Conservation (phyloP, 2,329 filamentous ascomycete genomes). For the Venturia asperata region DNA sequence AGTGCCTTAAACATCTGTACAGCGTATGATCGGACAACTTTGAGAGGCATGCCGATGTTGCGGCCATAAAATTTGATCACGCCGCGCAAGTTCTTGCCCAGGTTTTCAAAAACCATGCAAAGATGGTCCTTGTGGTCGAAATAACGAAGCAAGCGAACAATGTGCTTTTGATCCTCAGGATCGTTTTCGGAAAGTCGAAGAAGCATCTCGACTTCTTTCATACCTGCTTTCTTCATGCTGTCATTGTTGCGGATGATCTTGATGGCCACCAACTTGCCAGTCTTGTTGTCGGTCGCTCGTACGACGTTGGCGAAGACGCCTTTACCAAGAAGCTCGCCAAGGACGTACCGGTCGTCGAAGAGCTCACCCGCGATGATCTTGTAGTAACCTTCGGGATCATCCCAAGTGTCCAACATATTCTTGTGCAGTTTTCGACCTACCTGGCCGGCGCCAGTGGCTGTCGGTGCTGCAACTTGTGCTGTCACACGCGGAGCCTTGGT, state of each 20-base stretch:
- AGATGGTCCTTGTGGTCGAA: constrained; percentile 95
- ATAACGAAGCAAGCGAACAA: constrained; percentile 76
- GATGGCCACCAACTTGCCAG: constrained; percentile 71
- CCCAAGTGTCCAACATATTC: constrained; percentile 83
- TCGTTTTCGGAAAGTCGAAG: constrained; percentile 81
- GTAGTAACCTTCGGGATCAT: constrained; percentile 94
- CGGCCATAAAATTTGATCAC: constrained; percentile 93
- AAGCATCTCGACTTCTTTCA: constrained; percentile 90
- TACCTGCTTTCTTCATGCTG: constrained; percentile 79
- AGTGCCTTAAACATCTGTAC: constrained; percentile 91
- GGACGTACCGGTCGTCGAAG: constrained; percentile 79
- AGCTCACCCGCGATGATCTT: constrained; percentile 89
- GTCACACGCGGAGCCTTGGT: constrained; percentile 55
- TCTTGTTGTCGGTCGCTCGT: constrained; percentile 70
- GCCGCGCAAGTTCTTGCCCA: constrained; percentile 87
- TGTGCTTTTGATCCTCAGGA: constrained; percentile 80
- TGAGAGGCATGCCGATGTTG: constrained; percentile 84
- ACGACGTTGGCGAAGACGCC: constrained; percentile 98
- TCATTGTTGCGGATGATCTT: constrained; percentile 98
- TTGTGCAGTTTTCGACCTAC: constrained; percentile 48
- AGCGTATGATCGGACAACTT: constrained; percentile 80
- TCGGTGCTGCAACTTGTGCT: constrained; percentile 26
- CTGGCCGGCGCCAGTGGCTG: neutral
- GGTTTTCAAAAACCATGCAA: constrained; percentile 94
- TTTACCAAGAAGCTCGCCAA: constrained; percentile 79